These are phyloP conservation scores for Neonectria sp. DNA, from an alignment of 2,329 filamentous ascomycete genomes.

Conservation along the genomic window DNA sequence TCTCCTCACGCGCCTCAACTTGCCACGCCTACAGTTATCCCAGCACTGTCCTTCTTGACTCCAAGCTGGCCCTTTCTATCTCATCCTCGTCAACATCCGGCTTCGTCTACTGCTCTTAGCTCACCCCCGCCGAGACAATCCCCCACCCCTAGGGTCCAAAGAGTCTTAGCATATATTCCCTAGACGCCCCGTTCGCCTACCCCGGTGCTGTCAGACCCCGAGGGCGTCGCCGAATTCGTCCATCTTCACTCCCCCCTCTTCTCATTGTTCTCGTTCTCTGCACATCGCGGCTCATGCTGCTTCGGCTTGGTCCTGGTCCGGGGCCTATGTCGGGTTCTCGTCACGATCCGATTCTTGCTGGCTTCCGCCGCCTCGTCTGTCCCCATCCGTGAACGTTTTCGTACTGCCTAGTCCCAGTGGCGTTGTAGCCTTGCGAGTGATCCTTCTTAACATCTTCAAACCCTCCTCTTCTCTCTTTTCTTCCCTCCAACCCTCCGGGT, in stretches of 20 bases:
- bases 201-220: background rate
- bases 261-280: slow-evolving; percentile 6
- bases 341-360: slow-evolving; percentile 22
- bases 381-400: slow-evolving; percentile 18
- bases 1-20: background rate
- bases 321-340: slow-evolving; percentile 24
- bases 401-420: slow-evolving; percentile 32
- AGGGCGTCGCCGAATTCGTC: slow-evolving; percentile 7
- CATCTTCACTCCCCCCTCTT: slow-evolving; percentile 36
- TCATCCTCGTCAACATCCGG: slow-evolving; percentile 5
- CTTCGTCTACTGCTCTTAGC: background rate
- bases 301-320: slow-evolving; percentile 15
- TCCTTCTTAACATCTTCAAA: slow-evolving; percentile 32
- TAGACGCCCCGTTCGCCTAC: background rate
- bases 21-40: background rate
- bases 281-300: slow-evolving; percentile 22
- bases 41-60: background rate
- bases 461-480: slow-evolving; percentile 25
- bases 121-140: background rate
- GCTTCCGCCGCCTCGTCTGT: slow-evolving; percentile 38
- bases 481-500: slow-evolving; percentile 24
- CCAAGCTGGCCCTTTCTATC: background rate
- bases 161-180: background rate
- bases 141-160: background rate
- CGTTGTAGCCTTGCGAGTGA: slow-evolving; percentile 24